These are phyloP conservation scores for Alternaria sp. DNA, from an alignment of 2,329 filamentous ascomycete genomes.

Conservation along the genomic window DNA sequence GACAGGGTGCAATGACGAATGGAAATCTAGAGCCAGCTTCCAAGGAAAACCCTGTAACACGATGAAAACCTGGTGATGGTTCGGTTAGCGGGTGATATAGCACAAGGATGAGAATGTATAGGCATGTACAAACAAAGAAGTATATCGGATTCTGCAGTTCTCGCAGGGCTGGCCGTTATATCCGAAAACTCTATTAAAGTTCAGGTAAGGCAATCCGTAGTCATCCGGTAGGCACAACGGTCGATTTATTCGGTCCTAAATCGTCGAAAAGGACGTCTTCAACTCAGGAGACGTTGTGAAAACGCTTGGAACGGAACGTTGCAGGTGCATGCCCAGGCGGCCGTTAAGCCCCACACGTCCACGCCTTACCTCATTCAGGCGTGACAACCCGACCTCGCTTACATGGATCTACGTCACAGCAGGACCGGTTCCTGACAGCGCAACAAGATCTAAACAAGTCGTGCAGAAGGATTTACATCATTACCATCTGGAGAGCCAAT, in stretches of 20 bases:
- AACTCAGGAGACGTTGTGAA: conserved; percentile 11
- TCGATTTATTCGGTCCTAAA: not conserved
- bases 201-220: not conserved
- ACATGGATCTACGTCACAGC: conserved; percentile 18
- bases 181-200: not conserved
- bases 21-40: conserved; percentile 14
- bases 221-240: not conserved
- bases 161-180: not conserved
- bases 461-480: conserved; percentile 30
- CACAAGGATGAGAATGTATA: conserved; percentile 34
- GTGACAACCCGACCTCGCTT: conserved; percentile 18
- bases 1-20: conserved; percentile 27
- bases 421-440: conserved; percentile 17
- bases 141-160: not conserved
- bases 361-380: conserved; percentile 19
- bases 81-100: conserved; percentile 35
- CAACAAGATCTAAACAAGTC: conserved; percentile 10
- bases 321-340: conserved; percentile 14
- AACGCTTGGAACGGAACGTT: conserved; percentile 15
- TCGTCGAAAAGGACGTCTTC: not conserved
- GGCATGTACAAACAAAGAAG: not conserved
- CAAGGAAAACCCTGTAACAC: conserved; percentile 14
- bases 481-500: conserved; percentile 23
- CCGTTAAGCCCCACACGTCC: conserved; percentile 16
- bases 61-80: conserved; percentile 14